Conservation (phyloP, 345 rosid species). For the Mercurialis annua region DNA sequence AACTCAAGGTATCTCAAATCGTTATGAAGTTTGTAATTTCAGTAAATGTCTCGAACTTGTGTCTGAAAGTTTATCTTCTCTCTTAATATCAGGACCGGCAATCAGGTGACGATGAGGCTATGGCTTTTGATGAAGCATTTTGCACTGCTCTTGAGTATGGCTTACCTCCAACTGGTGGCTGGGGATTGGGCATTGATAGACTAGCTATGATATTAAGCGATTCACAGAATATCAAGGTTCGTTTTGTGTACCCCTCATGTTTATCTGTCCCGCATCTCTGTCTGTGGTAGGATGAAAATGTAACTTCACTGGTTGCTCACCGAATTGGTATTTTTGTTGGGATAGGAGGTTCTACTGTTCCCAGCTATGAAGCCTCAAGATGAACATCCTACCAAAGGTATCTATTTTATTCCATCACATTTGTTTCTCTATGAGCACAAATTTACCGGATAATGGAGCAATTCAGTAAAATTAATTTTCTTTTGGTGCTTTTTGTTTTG, state of each 20-base stretch:
- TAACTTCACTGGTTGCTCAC: background rate
- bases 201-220: constrained; percentile 85
- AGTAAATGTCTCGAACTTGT: background rate
- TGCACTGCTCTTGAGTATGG: constrained; percentile 86
- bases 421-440: too few relatives aligned
- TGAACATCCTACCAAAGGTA: constrained; percentile 63
- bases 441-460: too few relatives aligned
- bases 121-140: constrained; percentile 93
- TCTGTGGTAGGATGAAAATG: too few relatives aligned
- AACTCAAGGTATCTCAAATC: constrained; percentile 64
- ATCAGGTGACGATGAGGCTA: constrained; percentile 97
- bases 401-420: background rate
- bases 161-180: constrained; percentile 93
- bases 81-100: constrained; percentile 59
- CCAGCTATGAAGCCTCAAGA: constrained; percentile 99
- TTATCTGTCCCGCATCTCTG: too few relatives aligned
- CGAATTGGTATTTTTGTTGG: constrained; percentile 9
- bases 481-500: too few relatives aligned
- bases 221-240: constrained; percentile 92
- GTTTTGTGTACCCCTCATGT: too few relatives aligned
- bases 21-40: background rate
- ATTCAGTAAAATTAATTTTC: too few relatives aligned
- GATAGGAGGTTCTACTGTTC: constrained; percentile 93
- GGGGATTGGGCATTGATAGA: constrained; percentile 95
- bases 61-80: background rate